Evolutionary conservation across 345 rosid genomes (phyloP), one percentile per base, ranked within the genome.

Genomic region (Dipteronia dyeriana): DNA sequence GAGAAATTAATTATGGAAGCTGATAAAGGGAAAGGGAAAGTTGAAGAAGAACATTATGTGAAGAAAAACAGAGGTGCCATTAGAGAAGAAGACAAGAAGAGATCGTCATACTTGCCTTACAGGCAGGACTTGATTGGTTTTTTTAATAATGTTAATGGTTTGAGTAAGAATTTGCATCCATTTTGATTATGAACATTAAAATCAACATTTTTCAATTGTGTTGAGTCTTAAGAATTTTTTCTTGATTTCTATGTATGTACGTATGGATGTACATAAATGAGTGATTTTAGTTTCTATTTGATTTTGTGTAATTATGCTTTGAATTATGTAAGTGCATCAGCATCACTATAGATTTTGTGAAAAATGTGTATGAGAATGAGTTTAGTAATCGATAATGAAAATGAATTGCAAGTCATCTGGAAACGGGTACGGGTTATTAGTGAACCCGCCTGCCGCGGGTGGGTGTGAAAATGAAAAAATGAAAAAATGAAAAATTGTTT

Each of bases 151-250:
- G 86, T 82, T 1, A 81, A 85, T 68, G 91, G 94, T 60, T 74
- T 86, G 59, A 84, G 83, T 77, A 79, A 84, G 78, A 90, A 88
- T 79, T 78, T 92, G 79, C 88, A 76, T 81, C 91, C 90, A 12
- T 90, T 88, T 70, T 88, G 78, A 41, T n/a, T 19, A 3, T 67
- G 38, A 34, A 5, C 5, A 19, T 4, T 6, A 14, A 29, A 29
- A 2, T 0, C 22, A 8, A 11, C 71, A 49, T 3, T 49, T 76
- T 34, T 34, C 38, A 34, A 34, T 34, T 34, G 38, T 34, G 38
- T 34, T 34, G 38, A 34, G 6, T 34, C 38, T 34, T 34, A 34
- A 34, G 38, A 34, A 34, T 34, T 4, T 34, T 34, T 34, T 34
- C 6, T 34, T 34, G 38, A 34, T 34, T 34, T 34, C 38, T 34